Evolutionary conservation across 495 filamentous ascomycete genomes (phyloP), one percentile per base, ranked within the genome.

Genomic region (Sphaerosporella brunnea): DNA sequence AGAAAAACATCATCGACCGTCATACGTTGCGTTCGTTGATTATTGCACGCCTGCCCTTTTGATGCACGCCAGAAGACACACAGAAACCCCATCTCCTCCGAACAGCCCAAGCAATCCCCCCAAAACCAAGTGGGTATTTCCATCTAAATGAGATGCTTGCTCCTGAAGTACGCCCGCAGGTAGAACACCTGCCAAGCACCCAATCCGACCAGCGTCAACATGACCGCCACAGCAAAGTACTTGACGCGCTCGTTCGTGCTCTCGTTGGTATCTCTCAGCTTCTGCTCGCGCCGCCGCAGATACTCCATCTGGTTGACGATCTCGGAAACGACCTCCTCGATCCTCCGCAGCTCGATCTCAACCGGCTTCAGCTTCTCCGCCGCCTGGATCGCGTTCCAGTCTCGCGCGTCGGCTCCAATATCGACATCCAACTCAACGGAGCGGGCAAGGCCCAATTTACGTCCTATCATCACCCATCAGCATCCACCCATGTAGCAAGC

Each of bases 221-320:
- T 97, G 19, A 90, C 95, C 32, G 78, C 77, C 64, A 95, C 82
- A 1, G 86, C 87, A 64, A 97, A 97, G 84, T 84, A 96, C 68
- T 96, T 97, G 46, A 97, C 90, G 47, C 90, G 75, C 65, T 85
- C 88, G 68, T 97, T 97, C 46, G 90, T 97, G 70, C 88, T 95
- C 76, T 97, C 90, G 66, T 97, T 97, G 55, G 90, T 97, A 69
- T 97, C 90, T 58, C 90, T 73, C 46, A 97, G 77, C 66, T 82
- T 90, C 74, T 94, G 87, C 71, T 97, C 90, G 55, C 90, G 73
- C 5, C 67, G 62, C 47, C 92, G 73, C 36, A 97, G 77, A 69
- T 96, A 97, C 49, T 92, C 84, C 79, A 88, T 90, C 71, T 92
- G 84, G 41, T 65, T 66, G 25, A 87, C 83, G 53, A 92, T 75